A percentile compares a stretch with the other conserved stretches of the same genome.
These are phyloP conservation scores for Picea engelmannii DNA, from an alignment of 83 land plant genomes.

Conservation along the genomic window DNA sequence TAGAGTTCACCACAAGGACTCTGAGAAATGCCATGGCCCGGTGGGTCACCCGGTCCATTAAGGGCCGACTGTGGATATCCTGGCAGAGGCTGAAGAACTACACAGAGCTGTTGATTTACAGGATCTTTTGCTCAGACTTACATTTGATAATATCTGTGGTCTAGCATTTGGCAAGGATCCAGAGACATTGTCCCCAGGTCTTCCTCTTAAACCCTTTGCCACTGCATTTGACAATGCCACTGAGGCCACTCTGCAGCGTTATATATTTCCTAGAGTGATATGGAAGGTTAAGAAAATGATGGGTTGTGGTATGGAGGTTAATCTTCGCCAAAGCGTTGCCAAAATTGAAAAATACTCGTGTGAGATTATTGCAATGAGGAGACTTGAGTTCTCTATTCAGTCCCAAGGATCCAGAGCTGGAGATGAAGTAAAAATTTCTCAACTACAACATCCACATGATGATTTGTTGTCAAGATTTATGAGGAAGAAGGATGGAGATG, in stretches of 20 bases:
- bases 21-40: conserved; percentile 61
- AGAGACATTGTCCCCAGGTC: too few species aligned
- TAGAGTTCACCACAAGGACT: conserved; percentile 55
- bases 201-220: too few species aligned
- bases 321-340: conserved; percentile 30
- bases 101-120: conserved; percentile 25
- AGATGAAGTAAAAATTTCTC: background rate
- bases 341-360: background rate
- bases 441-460: too few species aligned
- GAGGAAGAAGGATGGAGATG: too few species aligned
- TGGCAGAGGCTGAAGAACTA: background rate
- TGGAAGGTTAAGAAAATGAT: conserved; percentile 9
- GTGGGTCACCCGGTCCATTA: conserved; percentile 52
- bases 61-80: conserved; percentile 45
- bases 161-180: too few species aligned
- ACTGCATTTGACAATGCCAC: too few species aligned
- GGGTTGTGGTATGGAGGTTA: conserved; percentile 34
- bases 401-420: background rate
- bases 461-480: too few species aligned
- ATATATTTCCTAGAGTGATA: too few species aligned
- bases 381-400: background rate
- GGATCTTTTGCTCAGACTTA: too few species aligned
- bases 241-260: too few species aligned
- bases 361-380: background rate
- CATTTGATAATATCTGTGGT: too few species aligned